Base-by-base conservation (phyloP, 2,329 filamentous ascomycete species). In the Fusarium anguioides region DNA sequence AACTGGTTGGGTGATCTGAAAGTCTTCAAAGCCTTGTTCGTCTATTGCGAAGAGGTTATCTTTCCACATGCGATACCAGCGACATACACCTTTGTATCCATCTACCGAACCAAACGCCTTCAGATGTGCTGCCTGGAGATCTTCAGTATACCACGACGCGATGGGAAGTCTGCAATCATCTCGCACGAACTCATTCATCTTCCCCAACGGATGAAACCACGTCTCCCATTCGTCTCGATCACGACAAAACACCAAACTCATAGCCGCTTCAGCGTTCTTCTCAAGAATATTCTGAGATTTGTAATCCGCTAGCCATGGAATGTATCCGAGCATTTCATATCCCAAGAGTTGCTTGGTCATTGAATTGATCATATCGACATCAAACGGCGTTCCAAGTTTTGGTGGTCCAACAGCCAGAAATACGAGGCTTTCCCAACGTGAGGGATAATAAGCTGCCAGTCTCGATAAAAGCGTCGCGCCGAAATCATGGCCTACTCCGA, bases 401-500 rank as follows among this genome's bases (percentile, higher is more conserved):
- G 75, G 71, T 0, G 76, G 75, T 1, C 76, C 76, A 2, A 78
- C 76, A 1, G 74, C 58, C 3, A 79, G 57, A 48, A 79, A 78
- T 0, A 74, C 57, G 12, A 76, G 40, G 0, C 52, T 67, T 0
- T 39, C 31, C 36, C 70, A 68, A 4, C 69, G 72, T 0, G 51
- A 42, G 1, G 75, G 69, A 18, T 76, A 31, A 36, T 75, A 76
- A 3, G 72, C 66, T 4, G 61, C 72, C 14, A 76, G 24, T 2
- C 76, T 67, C 3, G 76, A 76, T 6, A 78, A 39, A 0, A 79
- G 52, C 8, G 74, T 77, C 11, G 75, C 71, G 1, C 77, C 76
- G 44, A 78, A 75, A 29, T 81, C 79, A 27, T 81, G 79, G 1
- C 75, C 78, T 2, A 79, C 65, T 17, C 83, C 85, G n/a, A 85